Percentiles rank a stretch among this genome's conserved stretches.
Evolutionary conservation across 352 stramenopile species (phyloP).

Genomic region (Phytophthora syringae): DNA sequence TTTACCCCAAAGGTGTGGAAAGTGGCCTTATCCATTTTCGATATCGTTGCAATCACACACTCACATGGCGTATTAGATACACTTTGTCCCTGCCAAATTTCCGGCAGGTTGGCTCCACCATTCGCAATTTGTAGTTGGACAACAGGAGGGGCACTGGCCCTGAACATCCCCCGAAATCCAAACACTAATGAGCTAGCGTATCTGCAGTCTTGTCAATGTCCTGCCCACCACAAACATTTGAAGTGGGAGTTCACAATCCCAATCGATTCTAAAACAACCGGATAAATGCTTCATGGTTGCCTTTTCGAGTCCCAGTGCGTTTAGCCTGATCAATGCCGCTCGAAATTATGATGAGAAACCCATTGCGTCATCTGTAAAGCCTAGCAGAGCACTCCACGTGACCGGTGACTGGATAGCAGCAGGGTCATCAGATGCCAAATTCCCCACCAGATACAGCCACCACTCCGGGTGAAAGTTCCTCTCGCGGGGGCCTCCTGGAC

Average conservation of each 20-base stretch:
- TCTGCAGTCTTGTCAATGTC: not conserved
- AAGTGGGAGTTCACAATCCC: not conserved
- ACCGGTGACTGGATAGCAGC: not conserved
- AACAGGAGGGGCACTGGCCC: not conserved
- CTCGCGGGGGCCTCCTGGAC: not conserved
- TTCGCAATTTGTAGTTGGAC: not conserved
- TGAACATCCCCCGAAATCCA: not conserved
- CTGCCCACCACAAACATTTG: not conserved
- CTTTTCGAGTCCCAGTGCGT: not conserved
- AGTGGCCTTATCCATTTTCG: not conserved
- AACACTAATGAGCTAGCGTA: too few relatives aligned
- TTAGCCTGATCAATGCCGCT: not conserved
- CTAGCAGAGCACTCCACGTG: not conserved
- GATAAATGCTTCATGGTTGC: not conserved
- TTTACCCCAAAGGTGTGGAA: too few relatives aligned
- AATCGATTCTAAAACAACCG: not conserved
- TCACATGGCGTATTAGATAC: not conserved
- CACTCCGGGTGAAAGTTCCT: not conserved
- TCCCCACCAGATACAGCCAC: not conserved
- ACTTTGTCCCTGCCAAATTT: not conserved
- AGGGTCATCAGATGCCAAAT: not conserved
- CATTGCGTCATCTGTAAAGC: not conserved
- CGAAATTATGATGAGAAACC: constrained; percentile 3
- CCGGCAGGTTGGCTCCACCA: not conserved
- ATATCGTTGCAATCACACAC: not conserved